Base-by-base conservation (phyloP, 2,329 filamentous ascomycete species). In the Seiridium cupressi region DNA sequence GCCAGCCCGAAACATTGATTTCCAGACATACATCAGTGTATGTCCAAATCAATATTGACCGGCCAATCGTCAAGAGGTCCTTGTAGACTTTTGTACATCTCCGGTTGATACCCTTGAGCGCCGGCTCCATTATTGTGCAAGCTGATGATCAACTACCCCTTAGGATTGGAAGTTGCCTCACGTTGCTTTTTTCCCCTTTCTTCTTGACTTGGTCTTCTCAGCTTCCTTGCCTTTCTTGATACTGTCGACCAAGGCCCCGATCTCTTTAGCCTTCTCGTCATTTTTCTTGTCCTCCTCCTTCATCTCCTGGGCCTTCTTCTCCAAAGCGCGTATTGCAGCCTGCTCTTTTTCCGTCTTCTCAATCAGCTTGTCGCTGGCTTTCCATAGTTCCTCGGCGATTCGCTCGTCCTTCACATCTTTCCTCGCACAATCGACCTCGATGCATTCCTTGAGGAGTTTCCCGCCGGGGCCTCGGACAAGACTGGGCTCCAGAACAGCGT, bases 401-500 rank as follows among this genome's bases (percentile, higher is more conserved):
- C 84, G 84, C 64, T 96, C 93, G 70, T 96, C 90, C 64, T 84
- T 83, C 49, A 97, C 82, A 69, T 97, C 93, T 34, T 78, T 80
- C 57, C 91, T 82, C 34, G 89, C 83, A 73, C 87, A 89, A 63
- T 89, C 85, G 18, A 93, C 82, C 70, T 92, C 85, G 66, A 85
- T 87, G 72, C 94, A 98, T 74, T 98, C 96, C 76, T 97, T 98
- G 72, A 99, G 82, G 54, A 96, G 72, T 70, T 84, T 88, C 0
- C 89, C 91, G 7, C 91, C 91, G 1, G 75, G 69, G 1, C 83
- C 86, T 40, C 88, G 82, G 3, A 84, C 86, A 55, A 93, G 85
- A 3, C 82, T 80, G 2, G 84, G 84, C 59, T 97, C 93, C 91
- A 97, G 96, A 1, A 88, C 88, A 0, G 93, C 93, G 66, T 89